These are phyloP conservation scores for Phycomyces blakesleeanus DNA, from an alignment of 192 early-diverging fungal species.

Conservation along the genomic window DNA sequence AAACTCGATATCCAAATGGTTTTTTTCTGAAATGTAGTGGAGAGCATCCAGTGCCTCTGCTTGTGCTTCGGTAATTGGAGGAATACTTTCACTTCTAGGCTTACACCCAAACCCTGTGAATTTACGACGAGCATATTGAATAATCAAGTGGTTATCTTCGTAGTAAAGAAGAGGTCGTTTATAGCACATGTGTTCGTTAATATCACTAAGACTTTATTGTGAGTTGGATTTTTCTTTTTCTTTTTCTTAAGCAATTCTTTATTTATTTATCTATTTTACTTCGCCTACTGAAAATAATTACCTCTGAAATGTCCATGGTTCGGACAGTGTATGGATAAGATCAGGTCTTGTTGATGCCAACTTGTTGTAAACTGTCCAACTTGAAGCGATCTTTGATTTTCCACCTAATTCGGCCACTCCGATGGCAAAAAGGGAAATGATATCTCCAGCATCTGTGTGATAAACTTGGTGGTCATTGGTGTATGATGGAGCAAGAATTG, in stretches of 20 bases:
- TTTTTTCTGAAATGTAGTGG: conserved; percentile 26
- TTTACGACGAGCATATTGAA: conserved; percentile 26
- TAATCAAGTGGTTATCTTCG: conserved; percentile 22
- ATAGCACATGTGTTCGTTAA: conserved; percentile 7
- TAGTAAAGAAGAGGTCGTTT: conserved; percentile 19
- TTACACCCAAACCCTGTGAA: conserved; percentile 30
- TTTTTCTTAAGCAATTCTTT: neutral
- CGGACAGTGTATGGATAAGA: conserved; percentile 22
- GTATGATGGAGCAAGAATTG: conserved; percentile 27
- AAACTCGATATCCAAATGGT: conserved; percentile 20
- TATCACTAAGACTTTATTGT: conserved; percentile 15
- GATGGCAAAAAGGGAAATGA: conserved; percentile 26
- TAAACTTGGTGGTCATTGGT: conserved; percentile 31
- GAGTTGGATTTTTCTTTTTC: conserved; percentile 3
- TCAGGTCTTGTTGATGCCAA: conserved; percentile 21
- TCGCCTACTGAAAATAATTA: conserved; percentile 1
- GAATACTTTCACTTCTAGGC: conserved; percentile 22
- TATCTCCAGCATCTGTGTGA: conserved; percentile 29
- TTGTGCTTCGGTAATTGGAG: conserved; percentile 26
- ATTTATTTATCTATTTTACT: neutral
- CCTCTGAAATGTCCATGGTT: conserved; percentile 25
- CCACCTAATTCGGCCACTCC: conserved; percentile 28
- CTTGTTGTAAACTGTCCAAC: conserved; percentile 31
- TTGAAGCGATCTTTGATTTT: conserved; percentile 24
- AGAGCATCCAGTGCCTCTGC: conserved; percentile 24